These are phyloP conservation scores for Chaetomium sp. DNA, from an alignment of 2,329 filamentous ascomycete genomes.

Conservation along the genomic window DNA sequence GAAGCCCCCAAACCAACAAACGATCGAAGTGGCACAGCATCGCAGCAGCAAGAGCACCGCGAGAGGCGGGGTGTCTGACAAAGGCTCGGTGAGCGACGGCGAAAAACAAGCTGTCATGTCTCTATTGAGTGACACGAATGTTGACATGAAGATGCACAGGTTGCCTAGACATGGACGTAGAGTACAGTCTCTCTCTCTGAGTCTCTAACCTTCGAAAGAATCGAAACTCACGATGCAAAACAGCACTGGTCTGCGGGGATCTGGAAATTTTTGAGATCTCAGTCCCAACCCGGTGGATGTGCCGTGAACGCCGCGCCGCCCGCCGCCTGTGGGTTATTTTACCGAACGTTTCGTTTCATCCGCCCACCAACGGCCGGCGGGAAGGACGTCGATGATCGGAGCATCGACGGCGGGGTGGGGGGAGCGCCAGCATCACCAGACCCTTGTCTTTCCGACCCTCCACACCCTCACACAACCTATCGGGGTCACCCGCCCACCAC, in stretches of 20 bases:
- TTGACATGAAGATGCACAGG: too few relatives aligned
- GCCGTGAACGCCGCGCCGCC: conserved; percentile 13
- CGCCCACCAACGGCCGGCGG: conserved; percentile 10
- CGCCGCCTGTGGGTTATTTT: conserved; percentile 16
- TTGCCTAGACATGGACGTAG: too few relatives aligned
- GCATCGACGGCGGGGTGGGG: background rate
- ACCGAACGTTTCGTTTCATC: conserved; percentile 17
- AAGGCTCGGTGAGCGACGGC: background rate
- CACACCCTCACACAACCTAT: conserved; percentile 17
- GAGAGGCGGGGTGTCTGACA: background rate
- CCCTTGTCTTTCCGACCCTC: conserved; percentile 16
- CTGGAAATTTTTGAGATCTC: conserved; percentile 4
- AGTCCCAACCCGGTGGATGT: conserved; percentile 19
- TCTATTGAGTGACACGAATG: too few relatives aligned
- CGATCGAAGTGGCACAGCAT: conserved; percentile 5
- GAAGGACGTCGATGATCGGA: conserved; percentile 2
- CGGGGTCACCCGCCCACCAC: conserved; percentile 21
- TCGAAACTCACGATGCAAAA: too few relatives aligned
- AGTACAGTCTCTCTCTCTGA: too few relatives aligned
- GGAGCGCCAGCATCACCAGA: conserved; percentile 14
- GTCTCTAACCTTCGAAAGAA: too few relatives aligned
- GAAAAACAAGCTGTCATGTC: background rate
- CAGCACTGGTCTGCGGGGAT: background rate
- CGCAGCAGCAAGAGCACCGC: background rate
- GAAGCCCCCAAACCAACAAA: background rate